These are phyloP conservation scores for Alternaria novae-zelandiae DNA, from an alignment of 2,329 filamentous ascomycete species.

Conservation along the genomic window DNA sequence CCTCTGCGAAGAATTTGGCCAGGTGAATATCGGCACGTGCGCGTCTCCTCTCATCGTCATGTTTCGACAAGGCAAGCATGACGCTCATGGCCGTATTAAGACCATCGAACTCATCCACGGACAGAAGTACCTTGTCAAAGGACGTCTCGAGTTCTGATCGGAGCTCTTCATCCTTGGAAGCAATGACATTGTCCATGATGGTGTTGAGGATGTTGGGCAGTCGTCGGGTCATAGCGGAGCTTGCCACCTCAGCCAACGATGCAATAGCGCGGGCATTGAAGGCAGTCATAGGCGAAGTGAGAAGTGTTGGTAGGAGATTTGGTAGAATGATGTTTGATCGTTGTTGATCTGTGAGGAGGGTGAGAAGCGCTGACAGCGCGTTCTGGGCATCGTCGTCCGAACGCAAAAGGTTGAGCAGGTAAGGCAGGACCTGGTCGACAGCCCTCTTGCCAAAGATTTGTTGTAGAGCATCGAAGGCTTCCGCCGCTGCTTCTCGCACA, in stretches of 20 bases:
- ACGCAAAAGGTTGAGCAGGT: slow-evolving; percentile 87
- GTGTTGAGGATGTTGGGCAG: slow-evolving; percentile 90
- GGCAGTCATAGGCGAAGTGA: slow-evolving; percentile 84
- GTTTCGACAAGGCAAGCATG: slow-evolving; percentile 84
- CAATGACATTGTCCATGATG: slow-evolving; percentile 90
- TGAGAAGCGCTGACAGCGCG: slow-evolving; percentile 89
- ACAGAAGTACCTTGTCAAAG: slow-evolving; percentile 88
- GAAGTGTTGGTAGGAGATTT: slow-evolving; percentile 91
- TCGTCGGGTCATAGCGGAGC: slow-evolving; percentile 86
- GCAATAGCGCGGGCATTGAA: slow-evolving; percentile 96
- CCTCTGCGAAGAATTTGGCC: slow-evolving; percentile 81
- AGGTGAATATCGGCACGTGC: slow-evolving; percentile 79
- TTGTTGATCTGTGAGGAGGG: slow-evolving; percentile 89
- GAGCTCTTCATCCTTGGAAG: slow-evolving; percentile 75
- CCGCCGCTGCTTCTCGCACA: slow-evolving; percentile 92
- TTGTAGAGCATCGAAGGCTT: slow-evolving; percentile 95
- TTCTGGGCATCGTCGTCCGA: slow-evolving; percentile 88
- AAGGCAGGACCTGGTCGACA: slow-evolving; percentile 92
- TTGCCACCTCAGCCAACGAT: slow-evolving; percentile 89
- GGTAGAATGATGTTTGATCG: slow-evolving; percentile 96
- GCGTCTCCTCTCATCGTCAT: slow-evolving; percentile 88
- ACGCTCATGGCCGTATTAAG: slow-evolving; percentile 96
- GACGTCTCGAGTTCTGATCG: slow-evolving; percentile 75
- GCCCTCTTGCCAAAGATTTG: slow-evolving; percentile 92
- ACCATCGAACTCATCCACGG: slow-evolving; percentile 94